phyloP scores from a whole-genome alignment of 129 eudicot species.

The Helianthus annuus region HanXRQr2.0-SUNRISE NC_035445.2:160469461-160469960 shows the following conservation, averaged over 20 bases:
- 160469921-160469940: background rate
- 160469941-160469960: conserved; percentile 12
- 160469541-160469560: background rate
- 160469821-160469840: conserved; percentile 6
- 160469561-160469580: conserved; percentile 17
- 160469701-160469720: background rate
- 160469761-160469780: background rate
- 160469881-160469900: conserved; percentile 1
- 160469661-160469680: conserved; percentile 16
- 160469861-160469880: conserved; percentile 6
- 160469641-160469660: conserved; percentile 19
- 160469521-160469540: background rate
- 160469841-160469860: conserved; percentile 8
- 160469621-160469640: conserved; percentile 25
- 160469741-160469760: background rate
- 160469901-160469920: background rate
- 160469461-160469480: conserved; percentile 12
- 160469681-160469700: background rate
- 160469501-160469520: conserved; percentile 3
- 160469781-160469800: background rate
- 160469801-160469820: background rate
- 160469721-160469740: background rate
- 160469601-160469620: background rate
- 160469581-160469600: background rate
- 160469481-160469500: background rate